Conservation (phyloP, 2,329 filamentous ascomycete species). For the Fusarium graminum region DNA sequence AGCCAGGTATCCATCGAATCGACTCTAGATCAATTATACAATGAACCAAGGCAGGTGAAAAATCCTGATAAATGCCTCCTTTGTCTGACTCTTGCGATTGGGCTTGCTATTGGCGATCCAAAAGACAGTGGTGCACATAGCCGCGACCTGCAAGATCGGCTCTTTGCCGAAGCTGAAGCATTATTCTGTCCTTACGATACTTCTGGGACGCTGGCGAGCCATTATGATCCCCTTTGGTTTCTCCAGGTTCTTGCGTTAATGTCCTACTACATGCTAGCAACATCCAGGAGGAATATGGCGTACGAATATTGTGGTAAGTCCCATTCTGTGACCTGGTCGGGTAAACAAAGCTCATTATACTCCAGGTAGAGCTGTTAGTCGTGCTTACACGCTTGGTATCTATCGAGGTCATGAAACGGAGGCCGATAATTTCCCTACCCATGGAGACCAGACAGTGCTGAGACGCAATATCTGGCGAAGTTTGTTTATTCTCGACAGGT, state of each 20-base stretch:
- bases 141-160: slow-evolving; percentile 69
- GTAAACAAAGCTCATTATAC: slow-evolving; percentile 21
- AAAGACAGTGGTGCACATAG: slow-evolving; percentile 64
- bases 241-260: slow-evolving; percentile 74
- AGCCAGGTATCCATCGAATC: slow-evolving; percentile 64
- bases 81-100: slow-evolving; percentile 73
- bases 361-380: slow-evolving; percentile 72
- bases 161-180: slow-evolving; percentile 70
- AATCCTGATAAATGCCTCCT: slow-evolving; percentile 69
- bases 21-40: slow-evolving; percentile 64
- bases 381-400: slow-evolving; percentile 72
- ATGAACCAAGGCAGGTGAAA: slow-evolving; percentile 52
- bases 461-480: slow-evolving; percentile 73
- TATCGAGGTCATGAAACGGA: slow-evolving; percentile 70
- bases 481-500: slow-evolving; percentile 73
- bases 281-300: slow-evolving; percentile 72
- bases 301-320: slow-evolving; percentile 70
- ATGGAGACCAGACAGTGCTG: slow-evolving; percentile 58
- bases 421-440: slow-evolving; percentile 60
- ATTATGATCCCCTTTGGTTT: slow-evolving; percentile 74
- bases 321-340: neutral
- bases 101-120: slow-evolving; percentile 69
- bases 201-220: slow-evolving; percentile 43
- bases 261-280: slow-evolving; percentile 72
- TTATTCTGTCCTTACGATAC: slow-evolving; percentile 56